A percentile compares a stretch with the other conserved stretches of the same genome.
These are phyloP conservation scores for Chrysoporthe austroafricana DNA, from an alignment of 2,329 filamentous ascomycete species.

Conservation along the genomic window DNA sequence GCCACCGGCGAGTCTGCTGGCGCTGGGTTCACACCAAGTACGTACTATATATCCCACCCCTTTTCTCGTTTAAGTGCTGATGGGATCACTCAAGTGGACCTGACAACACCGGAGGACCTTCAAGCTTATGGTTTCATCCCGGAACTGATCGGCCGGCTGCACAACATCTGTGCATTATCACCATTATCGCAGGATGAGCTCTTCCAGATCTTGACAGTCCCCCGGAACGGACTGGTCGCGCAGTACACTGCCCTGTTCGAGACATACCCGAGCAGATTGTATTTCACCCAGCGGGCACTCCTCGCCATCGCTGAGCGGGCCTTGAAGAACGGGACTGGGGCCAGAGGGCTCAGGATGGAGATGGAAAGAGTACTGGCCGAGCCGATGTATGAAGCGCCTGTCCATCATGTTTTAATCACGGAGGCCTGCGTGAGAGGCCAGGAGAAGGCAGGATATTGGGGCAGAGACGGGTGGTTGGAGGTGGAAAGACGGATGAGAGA, in stretches of 20 bases:
- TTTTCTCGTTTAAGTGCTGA: constrained; percentile 11
- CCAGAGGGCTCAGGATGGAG: constrained; percentile 77
- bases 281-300: constrained; percentile 82
- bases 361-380: constrained; percentile 79
- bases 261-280: constrained; percentile 76
- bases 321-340: constrained; percentile 69
- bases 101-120: constrained; percentile 75
- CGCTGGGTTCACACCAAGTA: constrained; percentile 50
- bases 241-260: constrained; percentile 91
- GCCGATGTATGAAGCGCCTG: constrained; percentile 80
- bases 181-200: constrained; percentile 71
- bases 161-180: constrained; percentile 84
- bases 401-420: constrained; percentile 74
- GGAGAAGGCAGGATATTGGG: constrained; percentile 65
- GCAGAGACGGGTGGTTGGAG: constrained; percentile 71
- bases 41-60: not conserved
- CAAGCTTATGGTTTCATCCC: constrained; percentile 91
- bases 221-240: constrained; percentile 81
- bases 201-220: constrained; percentile 88
- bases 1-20: constrained; percentile 28
- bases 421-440: constrained; percentile 68
- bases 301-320: constrained; percentile 76
- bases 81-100: constrained; percentile 55
- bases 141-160: constrained; percentile 93
- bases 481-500: constrained; percentile 70